These are phyloP conservation scores for Tricholomella constricta DNA, from an alignment of 768 basidiomycete genomes.

Conservation along the genomic window DNA sequence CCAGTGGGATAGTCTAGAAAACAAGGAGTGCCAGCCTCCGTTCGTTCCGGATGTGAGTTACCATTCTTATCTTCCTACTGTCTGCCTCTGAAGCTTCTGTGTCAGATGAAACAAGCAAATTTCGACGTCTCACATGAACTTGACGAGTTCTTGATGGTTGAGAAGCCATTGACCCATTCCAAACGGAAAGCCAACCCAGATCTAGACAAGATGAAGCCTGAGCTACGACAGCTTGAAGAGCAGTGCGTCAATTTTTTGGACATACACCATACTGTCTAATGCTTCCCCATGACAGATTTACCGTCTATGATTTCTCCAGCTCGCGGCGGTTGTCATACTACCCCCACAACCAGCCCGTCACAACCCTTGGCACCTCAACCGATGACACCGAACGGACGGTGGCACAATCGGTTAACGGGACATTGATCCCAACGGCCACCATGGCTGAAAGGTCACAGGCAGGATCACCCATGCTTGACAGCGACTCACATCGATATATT, in stretches of 20 bases:
- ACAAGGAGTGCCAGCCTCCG: conserved; percentile 72
- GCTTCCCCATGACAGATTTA: conserved; percentile 59
- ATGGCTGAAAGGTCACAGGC: conserved; percentile 51
- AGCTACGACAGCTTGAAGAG: conserved; percentile 90
- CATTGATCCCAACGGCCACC: conserved; percentile 47
- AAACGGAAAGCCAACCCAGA: conserved; percentile 90
- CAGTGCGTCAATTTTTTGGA: conserved; percentile 53
- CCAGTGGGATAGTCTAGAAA: conserved; percentile 79
- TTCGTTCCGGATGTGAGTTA: conserved; percentile 90
- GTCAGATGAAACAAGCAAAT: conserved; percentile 92
- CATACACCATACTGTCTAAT: neutral
- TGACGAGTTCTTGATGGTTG: conserved; percentile 95
- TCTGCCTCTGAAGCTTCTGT: conserved; percentile 4
- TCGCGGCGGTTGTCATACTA: conserved; percentile 84
- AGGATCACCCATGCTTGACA: conserved; percentile 43
- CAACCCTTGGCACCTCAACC: conserved; percentile 41
- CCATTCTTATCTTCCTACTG: neutral
- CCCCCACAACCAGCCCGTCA: conserved; percentile 73
- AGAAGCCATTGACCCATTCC: conserved; percentile 94
- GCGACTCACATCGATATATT: conserved; percentile 30
- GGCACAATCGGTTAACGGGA: conserved; percentile 42
- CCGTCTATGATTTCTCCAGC: conserved; percentile 80
- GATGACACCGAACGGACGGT: conserved; percentile 44
- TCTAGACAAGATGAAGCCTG: conserved; percentile 86
- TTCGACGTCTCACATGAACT: conserved; percentile 98